Evolutionary conservation across 192 early-diverging fungal species (phyloP), one percentile per base, ranked within the genome.

Genomic region (Lobosporangium transversale): DNA sequence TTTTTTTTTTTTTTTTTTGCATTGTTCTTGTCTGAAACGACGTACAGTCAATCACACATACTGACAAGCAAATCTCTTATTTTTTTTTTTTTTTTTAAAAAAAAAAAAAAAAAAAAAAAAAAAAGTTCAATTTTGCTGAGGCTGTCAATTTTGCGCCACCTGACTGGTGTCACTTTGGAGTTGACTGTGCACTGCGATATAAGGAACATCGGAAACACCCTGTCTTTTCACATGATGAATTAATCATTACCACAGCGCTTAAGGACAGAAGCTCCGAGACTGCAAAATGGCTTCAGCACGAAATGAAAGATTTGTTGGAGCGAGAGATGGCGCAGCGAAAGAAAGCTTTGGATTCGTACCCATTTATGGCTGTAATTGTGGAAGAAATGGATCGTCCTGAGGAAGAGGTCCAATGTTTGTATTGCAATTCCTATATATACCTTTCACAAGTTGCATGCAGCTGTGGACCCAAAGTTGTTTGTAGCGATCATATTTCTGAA

Each of bases 71-170:
- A n/a, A n/a, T n/a, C n/a, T n/a, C n/a, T n/a, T n/a, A n/a, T n/a
- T n/a, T n/a, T n/a, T n/a, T n/a, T n/a, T n/a, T n/a, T n/a, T n/a
- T n/a, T n/a, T n/a, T n/a, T n/a, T n/a, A n/a, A n/a, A n/a, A n/a
- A n/a, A n/a, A n/a, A n/a, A n/a, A n/a, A n/a, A n/a, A n/a, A n/a
- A n/a, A n/a, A n/a, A n/a, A n/a, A n/a, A n/a, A n/a, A 56, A 11
- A 14, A 3, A 18, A 92, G 81, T 92, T 97, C 78, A 98, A 98
- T 80, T 94, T 94, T 78, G 92, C 92, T 44, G 97, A 98, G 79
- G 96, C 97, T 0, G 97, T 98, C 27, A 98, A 98, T 79, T 98
- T 98, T 89, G 95, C 97, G 11, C 86, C 92, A 9, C 85, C 92
- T 4, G 92, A 97, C 70, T 98, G 97, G 97, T 82, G 95, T 53